Percentiles rank a stretch among this genome's conserved stretches.
Conservation (phyloP, 202 grass and related monocot genomes). For the Sporobolus alterniflorus region DNA sequence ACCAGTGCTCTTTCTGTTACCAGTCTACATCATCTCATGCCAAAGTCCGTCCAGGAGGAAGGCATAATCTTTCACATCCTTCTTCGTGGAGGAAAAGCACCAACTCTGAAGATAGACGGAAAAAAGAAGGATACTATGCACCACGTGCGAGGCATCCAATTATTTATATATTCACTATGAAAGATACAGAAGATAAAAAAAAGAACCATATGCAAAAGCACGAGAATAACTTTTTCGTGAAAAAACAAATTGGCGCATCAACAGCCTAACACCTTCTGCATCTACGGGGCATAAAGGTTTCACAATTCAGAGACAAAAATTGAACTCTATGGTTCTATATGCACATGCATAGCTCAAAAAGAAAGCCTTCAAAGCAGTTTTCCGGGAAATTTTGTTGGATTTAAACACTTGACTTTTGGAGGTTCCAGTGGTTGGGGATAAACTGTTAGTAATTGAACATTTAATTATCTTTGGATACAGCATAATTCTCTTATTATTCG, state of each 20-base stretch:
- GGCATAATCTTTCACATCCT: not conserved
- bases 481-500: conserved; percentile 1
- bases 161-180: conserved; percentile 9
- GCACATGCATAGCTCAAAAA: not conserved
- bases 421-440: not conserved
- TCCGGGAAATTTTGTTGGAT: not conserved
- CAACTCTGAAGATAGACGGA: not conserved
- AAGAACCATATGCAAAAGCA: conserved; percentile 19
- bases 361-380: not conserved
- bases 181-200: conserved; percentile 9
- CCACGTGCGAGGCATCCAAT: conserved; percentile 18
- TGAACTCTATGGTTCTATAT: conserved; percentile 15
- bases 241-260: conserved; percentile 6
- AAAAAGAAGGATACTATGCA: not conserved
- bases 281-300: conserved; percentile 10
- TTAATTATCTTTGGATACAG: not conserved
- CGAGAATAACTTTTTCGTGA: conserved; percentile 18
- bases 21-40: conserved; percentile 2
- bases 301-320: not conserved
- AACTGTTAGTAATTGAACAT: conserved; percentile 1
- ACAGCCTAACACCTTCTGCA: conserved; percentile 17
- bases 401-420: not conserved
- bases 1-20: conserved; percentile 5
- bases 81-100: not conserved
- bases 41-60: conserved; percentile 35